Base-by-base conservation (phyloP, 768 basidiomycete genomes). In the Macrolepiota albuminosa region DNA sequence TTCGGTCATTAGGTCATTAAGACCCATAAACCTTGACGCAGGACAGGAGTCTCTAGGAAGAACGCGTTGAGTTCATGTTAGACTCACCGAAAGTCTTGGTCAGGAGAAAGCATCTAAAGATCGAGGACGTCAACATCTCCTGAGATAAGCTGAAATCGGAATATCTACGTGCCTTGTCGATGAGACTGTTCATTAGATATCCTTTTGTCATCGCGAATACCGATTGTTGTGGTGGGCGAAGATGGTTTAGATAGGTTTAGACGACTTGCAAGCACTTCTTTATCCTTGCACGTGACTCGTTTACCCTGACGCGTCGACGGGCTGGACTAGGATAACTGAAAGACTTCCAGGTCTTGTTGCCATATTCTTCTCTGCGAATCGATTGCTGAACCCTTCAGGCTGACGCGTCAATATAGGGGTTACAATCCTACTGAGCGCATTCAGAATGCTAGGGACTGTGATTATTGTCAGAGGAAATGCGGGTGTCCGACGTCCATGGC, bases 1-100 rank as follows among this genome's bases (percentile, higher is more conserved):
- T 76, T 96, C 94, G 40, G 83, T 82, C 83, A 93, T 89, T 65
- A 98, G 75, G 74, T 99, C 96, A 64, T 93, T 97, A 64, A 99
- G 79, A 42, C 95, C 94, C 96, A 98, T 98, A 73, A 93, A 95
- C 71, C 95, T 95, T 45, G n/a, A 50, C 57, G 57, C 50, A 56
- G 54, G 67, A 43, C 50, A 56, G 63, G 45, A 63, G 61, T 65
- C 39, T 50, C 64, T 62, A 64, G 60, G 46, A 57, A 34, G 42
- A 51, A 72, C 70, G 70, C 70, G 71, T 68, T 62, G 57, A 56
- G 71, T 68, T 62, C 56, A 56, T 46, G 49, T 48, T 37, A 2
- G 10, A 57, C 71, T 61, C 76, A 92, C 91, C 91, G 81, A 73
- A 92, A 93, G 75, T 94, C 92, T 78, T 92, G 91, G 84, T 94